A percentile compares a stretch with the other conserved stretches of the same genome.
phyloP scores from a whole-genome alignment of 2,329 filamentous ascomycete genomes.

The Neurospora sp. region DNA sequence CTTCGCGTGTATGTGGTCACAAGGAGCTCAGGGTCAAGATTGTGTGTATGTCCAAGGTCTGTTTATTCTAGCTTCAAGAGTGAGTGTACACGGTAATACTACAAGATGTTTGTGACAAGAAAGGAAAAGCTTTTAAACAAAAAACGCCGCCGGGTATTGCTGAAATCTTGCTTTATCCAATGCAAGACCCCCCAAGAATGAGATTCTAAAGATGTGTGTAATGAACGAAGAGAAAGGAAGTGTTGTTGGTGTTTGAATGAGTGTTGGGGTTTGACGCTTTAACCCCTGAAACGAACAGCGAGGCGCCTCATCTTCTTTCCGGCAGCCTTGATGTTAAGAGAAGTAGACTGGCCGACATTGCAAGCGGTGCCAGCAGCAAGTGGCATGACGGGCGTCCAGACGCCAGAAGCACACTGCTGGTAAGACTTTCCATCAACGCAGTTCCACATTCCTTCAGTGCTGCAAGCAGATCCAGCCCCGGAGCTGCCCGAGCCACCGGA shows the following conservation, averaged over 20 bases:
- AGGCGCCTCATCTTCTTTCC: conserved; percentile 18
- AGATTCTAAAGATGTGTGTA: not conserved
- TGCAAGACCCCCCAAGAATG: not conserved
- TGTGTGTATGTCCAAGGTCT: not conserved
- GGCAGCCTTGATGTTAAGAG: conserved; percentile 17
- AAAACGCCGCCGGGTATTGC: not conserved
- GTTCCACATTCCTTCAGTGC: conserved; percentile 36
- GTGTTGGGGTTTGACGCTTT: not conserved
- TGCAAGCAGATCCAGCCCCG: conserved; percentile 35
- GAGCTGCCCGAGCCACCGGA: conserved; percentile 19
- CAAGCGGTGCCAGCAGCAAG: conserved; percentile 37
- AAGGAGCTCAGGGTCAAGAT: not conserved
- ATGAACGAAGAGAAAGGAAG: not conserved
- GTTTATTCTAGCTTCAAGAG: not conserved
- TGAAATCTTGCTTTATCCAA: not conserved
- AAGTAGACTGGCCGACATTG: conserved; percentile 22
- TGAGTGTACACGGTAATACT: not conserved
- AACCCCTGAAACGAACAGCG: conserved; percentile 14
- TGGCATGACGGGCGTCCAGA: conserved; percentile 31
- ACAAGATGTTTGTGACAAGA: not conserved
- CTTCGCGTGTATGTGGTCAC: not conserved
- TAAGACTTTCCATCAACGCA: conserved; percentile 37
- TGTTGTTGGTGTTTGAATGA: not conserved
- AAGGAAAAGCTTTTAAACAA: not conserved
- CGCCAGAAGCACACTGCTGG: conserved; percentile 41